A percentile compares a stretch with the other conserved stretches of the same genome.
These are phyloP conservation scores for Acacia crassicarpa DNA, from an alignment of 306 rosid genomes.

Conservation along the genomic window DNA sequence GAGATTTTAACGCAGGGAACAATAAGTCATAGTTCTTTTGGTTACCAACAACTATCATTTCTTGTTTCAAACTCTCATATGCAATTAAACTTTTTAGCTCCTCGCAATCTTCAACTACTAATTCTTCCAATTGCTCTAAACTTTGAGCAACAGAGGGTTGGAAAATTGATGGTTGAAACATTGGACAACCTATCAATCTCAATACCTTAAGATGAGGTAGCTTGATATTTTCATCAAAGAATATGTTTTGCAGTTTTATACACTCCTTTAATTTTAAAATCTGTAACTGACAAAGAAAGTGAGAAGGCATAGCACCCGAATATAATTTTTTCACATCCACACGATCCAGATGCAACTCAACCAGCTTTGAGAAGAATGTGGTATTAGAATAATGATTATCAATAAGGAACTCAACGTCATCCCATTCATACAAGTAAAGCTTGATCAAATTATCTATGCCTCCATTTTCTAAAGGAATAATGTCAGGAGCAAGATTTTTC, in stretches of 20 bases:
- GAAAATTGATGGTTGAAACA: background rate
- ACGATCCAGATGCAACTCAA: background rate
- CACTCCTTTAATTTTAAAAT: background rate
- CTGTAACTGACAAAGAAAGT: background rate
- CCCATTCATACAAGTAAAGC: background rate
- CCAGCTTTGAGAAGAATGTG: background rate
- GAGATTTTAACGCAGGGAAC: background rate
- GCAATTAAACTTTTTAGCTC: background rate
- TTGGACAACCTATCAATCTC: background rate
- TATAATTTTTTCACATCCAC: background rate
- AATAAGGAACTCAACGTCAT: background rate
- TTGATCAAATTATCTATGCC: background rate
- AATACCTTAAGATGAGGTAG: background rate
- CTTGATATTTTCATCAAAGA: background rate
- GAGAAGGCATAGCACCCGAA: background rate
- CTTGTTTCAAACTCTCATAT: background rate
- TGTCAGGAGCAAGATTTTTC: slow-evolving; percentile 18
- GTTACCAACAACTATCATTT: background rate
- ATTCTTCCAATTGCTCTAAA: background rate
- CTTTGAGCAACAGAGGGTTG: background rate
- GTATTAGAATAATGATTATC: background rate
- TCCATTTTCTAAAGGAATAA: slow-evolving; percentile 5
- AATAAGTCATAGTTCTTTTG: background rate
- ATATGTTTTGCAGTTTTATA: background rate
- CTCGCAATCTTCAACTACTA: fast-evolving